These are phyloP conservation scores for Martiniozyma asiatica DNA, from an alignment of 1,139 yeast genomes.

Conservation along the genomic window DNA sequence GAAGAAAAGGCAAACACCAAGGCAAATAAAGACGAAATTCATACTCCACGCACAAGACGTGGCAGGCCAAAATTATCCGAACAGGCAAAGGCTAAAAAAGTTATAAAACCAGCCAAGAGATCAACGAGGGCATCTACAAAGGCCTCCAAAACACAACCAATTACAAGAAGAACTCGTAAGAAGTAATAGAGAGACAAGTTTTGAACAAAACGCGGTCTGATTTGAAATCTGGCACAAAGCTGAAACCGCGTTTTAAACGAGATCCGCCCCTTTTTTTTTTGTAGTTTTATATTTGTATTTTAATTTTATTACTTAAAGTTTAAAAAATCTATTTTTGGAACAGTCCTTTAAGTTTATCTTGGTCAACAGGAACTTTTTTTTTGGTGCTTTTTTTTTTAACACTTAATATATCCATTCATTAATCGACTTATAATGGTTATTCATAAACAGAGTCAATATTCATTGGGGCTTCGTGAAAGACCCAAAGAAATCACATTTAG, in stretches of 20 bases:
- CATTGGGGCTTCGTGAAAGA: conserved; percentile 6
- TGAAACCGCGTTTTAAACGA: too few relatives aligned
- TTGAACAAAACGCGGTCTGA: too few relatives aligned
- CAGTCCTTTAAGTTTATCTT: neutral
- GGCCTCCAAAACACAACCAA: too few relatives aligned
- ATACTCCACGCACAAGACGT: conserved; percentile 1
- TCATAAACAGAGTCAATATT: conserved; percentile 2
- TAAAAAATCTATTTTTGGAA: neutral
- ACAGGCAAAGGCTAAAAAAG: neutral
- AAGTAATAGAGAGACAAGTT: too few relatives aligned
- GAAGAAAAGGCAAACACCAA: conserved; percentile 3
- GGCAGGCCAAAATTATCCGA: neutral
- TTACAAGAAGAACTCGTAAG: too few relatives aligned
- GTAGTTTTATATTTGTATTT: neutral
- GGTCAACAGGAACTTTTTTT: neutral
- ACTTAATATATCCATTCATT: neutral
- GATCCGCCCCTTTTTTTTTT: too few relatives aligned
- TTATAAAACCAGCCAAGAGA: too few relatives aligned
- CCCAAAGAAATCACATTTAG: conserved; percentile 17
- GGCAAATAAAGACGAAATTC: conserved; percentile 2
- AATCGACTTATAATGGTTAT: neutral
- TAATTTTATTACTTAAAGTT: neutral
- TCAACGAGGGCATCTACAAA: too few relatives aligned
- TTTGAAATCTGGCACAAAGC: too few relatives aligned
- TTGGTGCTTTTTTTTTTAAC: neutral